Base-by-base conservation (phyloP, 2,329 filamentous ascomycete species). In the Peltaster fructicola region DNA sequence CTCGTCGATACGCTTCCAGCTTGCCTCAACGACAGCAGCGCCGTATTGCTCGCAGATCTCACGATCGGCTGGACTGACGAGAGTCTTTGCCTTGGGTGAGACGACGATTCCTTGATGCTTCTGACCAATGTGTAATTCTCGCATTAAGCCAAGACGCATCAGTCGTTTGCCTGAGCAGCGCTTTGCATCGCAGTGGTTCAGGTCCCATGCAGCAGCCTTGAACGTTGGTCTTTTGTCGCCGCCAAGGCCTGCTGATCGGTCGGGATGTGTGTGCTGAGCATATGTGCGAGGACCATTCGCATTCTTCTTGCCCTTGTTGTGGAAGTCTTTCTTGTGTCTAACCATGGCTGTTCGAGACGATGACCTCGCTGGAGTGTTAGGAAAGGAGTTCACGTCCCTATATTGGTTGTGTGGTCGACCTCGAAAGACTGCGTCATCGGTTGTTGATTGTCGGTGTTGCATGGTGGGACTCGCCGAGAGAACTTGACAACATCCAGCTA, bases 101-200 rank as follows among this genome's bases (percentile, higher is more conserved):
- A 98, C 80, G 43, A 98, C 78, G 35, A 98, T 77, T 30, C 88
- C 88, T 17, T 73, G 68, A 50, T 88, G 82, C 39, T 85, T 84
- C 53, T 95, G 84, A 26, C 88, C 88, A 28, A 95, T 63, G 43
- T 85, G 72, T 26, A 98, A 65, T 44, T 91, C 79, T 38, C 88
- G 75, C 81, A 98, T 93, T 43, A 93, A 61, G 3, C 85, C 85
- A 27, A 90, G 67, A 35, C 75, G 73, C 67, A 98, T 92, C 16
- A 98, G 65, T 35, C 80, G 73, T 59, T 98, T 98, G 15, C 88
- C 88, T 0, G 84, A 93, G 55, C 88, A 98, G 40, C 85, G 65
- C 53, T 93, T 95, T 6, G 85, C 81, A 46, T 98, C 88, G 59
- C 88, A 98, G 57, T 98, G 88, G 33, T 84, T 85, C 16, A 98